phyloP scores from a whole-genome alignment of 139 green algal genomes.

The Coelastrella sp. region DNA sequence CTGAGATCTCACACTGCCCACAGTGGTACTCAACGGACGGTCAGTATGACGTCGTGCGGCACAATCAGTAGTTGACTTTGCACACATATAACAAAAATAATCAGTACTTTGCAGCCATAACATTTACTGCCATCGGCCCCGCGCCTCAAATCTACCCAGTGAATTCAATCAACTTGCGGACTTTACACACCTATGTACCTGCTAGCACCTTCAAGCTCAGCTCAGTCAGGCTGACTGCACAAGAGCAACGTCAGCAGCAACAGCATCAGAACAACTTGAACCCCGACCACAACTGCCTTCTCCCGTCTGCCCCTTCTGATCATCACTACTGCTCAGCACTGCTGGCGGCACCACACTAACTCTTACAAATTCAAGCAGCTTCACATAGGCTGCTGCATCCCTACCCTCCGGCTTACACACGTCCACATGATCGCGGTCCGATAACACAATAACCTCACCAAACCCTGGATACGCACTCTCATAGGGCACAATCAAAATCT shows the following conservation, averaged over 20 bases:
- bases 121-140: too few relatives aligned
- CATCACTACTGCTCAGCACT: constrained; percentile 1
- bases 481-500: constrained; percentile 74
- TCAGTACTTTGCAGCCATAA: too few relatives aligned
- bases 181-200: too few relatives aligned
- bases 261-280: constrained; percentile 13
- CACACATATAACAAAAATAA: too few relatives aligned
- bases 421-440: constrained; percentile 78
- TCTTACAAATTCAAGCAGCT: constrained; percentile 46
- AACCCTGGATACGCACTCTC: constrained; percentile 78
- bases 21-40: too few relatives aligned
- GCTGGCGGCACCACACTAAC: neutral
- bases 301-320: neutral
- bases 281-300: neutral
- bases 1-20: too few relatives aligned
- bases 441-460: constrained; percentile 73
- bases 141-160: too few relatives aligned
- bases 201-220: neutral
- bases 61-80: too few relatives aligned
- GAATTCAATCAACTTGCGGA: too few relatives aligned
- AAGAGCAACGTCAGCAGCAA: neutral
- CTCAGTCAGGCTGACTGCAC: neutral
- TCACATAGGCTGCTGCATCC: constrained; percentile 51
- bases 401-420: constrained; percentile 75
- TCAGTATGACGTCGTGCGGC: too few relatives aligned